Evolutionary conservation across 441 rosid species (phyloP).

Genomic region (Raphanus hybrid): DNA sequence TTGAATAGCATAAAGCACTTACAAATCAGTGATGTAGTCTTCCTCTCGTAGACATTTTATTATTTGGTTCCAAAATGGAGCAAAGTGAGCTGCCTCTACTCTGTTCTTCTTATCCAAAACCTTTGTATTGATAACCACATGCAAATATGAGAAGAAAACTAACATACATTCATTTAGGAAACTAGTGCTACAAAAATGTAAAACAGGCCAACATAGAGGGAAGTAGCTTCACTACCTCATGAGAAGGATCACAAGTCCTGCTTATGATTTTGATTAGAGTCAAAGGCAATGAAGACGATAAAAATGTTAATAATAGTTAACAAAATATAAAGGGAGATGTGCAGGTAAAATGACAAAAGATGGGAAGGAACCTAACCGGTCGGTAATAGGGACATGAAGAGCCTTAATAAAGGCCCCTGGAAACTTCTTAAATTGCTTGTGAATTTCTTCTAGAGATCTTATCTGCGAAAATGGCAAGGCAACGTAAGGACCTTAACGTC

Average conservation of each 20-base stretch:
- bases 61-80: constrained; percentile 98
- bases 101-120: constrained; percentile 62
- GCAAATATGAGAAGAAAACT: constrained; percentile 20
- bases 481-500: constrained; percentile 20
- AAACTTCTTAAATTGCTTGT: constrained; percentile 81
- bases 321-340: constrained; percentile 3
- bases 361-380: constrained; percentile 52
- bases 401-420: constrained; percentile 76
- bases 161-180: not conserved
- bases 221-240: constrained; percentile 47
- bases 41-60: constrained; percentile 89
- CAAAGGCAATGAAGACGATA: constrained; percentile 11
- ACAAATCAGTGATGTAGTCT: constrained; percentile 86
- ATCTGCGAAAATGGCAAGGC: constrained; percentile 57
- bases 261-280: constrained; percentile 39
- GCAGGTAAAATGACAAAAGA: constrained; percentile 17
- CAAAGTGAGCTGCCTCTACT: constrained; percentile 83
- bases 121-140: constrained; percentile 46
- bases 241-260: constrained; percentile 59
- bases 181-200: constrained; percentile 8
- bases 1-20: constrained; percentile 46
- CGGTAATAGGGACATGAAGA: constrained; percentile 62
- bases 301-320: constrained; percentile 23
- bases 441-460: constrained; percentile 88
- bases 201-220: constrained; percentile 10